A percentile compares a stretch with the other conserved stretches of the same genome.
These are phyloP conservation scores for Erodium trifolium DNA, from an alignment of 441 rosid species.

Conservation along the genomic window DNA sequence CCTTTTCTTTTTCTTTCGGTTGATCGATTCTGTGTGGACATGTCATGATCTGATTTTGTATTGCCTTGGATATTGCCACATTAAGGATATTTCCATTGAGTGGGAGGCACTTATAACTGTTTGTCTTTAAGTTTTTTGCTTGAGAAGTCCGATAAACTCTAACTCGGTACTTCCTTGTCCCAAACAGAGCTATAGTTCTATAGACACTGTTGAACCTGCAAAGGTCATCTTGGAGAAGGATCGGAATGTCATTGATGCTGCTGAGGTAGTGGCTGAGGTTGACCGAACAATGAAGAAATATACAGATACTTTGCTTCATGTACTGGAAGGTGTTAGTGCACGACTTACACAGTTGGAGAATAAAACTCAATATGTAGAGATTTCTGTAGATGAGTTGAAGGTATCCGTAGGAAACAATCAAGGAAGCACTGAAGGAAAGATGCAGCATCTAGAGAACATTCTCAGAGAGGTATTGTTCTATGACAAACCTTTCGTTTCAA, in stretches of 20 bases:
- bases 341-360: slow-evolving; percentile 74
- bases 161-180: neutral
- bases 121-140: slow-evolving; percentile 6
- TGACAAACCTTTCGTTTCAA: neutral
- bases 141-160: neutral
- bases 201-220: slow-evolving; percentile 52
- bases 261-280: slow-evolving; percentile 41
- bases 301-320: slow-evolving; percentile 55
- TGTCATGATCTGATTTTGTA: too few relatives aligned
- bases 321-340: slow-evolving; percentile 61
- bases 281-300: slow-evolving; percentile 67
- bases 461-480: slow-evolving; percentile 25
- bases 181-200: slow-evolving; percentile 50
- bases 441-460: slow-evolving; percentile 60
- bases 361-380: slow-evolving; percentile 57
- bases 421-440: slow-evolving; percentile 66
- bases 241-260: slow-evolving; percentile 24
- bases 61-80: too few relatives aligned
- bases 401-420: slow-evolving; percentile 64
- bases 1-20: neutral
- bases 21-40: neutral
- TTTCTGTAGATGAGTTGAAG: slow-evolving; percentile 3
- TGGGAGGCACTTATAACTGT: slow-evolving; percentile 1
- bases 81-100: neutral
- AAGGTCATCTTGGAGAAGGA: slow-evolving; percentile 46